Base-by-base conservation (phyloP, 129 eudicot genomes). In the Arctium lappa region DNA sequence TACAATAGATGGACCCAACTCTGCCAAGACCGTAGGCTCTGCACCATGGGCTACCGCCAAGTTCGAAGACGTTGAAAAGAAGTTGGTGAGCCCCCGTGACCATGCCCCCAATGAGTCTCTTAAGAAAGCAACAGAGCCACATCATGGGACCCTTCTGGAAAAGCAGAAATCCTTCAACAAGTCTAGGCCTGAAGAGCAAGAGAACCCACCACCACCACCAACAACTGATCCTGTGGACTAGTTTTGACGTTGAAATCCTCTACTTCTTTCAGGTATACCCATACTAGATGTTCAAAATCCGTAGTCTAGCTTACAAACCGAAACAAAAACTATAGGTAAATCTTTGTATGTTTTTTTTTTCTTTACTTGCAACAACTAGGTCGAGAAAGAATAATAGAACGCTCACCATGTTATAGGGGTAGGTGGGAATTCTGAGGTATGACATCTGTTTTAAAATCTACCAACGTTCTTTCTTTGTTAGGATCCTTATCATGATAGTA, bases 41-140 rank as follows among this genome's bases (percentile, higher is more conserved):
- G 96, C 91, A 71, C 98, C 97, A 31, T 86, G 86, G 85, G 98
- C 98, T 48, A 91, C 98, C 22, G 91, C 97, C 37, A 95, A 95
- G 82, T 95, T 92, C 68, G 98, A 95, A 84, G 92, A 90, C 34
- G 90, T 91, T 40, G 97, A 95, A 78, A 92, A 92, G 88, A 91
- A 89, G 85, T 27, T 92, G 86, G 84, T 80, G 22, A 92, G 97
- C 63, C 98, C 97, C 10, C 94, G 89, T 63, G 94, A 87, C 70
- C 78, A 90, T 77, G 74, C 85, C 16, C 73, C 68, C 8, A 85
- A 22, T 3, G 89, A 89, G 36, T 76, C 83, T 62, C 33, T 87
- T 3, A 92, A 94, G 86, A 92, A 89, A 75, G 81, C 89, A 62
- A 63, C 87, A 0, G 97, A 94, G 83, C 82, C 89, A 1, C 73